Evolutionary conservation across 495 filamentous ascomycete species (phyloP), one percentile per base, ranked within the genome.

Genomic region (Trichoderma erinaceum): DNA sequence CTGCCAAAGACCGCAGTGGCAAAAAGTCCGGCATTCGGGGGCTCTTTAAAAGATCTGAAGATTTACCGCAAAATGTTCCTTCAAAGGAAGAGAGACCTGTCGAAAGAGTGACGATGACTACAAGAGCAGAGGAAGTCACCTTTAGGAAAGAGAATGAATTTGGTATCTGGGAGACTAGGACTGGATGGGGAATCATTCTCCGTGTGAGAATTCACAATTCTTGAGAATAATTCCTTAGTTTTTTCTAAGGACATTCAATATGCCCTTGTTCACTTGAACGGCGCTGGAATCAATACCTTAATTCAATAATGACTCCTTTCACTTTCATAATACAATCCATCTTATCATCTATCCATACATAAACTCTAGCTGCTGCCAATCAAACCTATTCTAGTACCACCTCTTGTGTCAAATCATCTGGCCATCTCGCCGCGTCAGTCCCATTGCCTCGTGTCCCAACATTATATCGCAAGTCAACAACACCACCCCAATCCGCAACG

Each of bases 91-190:
- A 21, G 65, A 65, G 25, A 64, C 70, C 18, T 68, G 72, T 4
- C 66, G 68, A 25, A 12, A n/a, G 6, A 0, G 71, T 79, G 21
- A 75, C 72, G 38, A 80, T 84, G 75, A 70, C 69, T 21, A 80
- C 81, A 2, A 72, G 76, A 23, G 82, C 80, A 13, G 76, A 85
- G 27, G 85, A 86, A 68, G 77, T 85, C 12, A 79, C 79, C 2
- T 84, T 87, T 68, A 71, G 83, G 25, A 74, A 71, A 56, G 80
- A 84, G 75, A 87, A 84, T 68, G 78, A 79, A 4, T 75, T 86
- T 68, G 85, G 85, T 0, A 69, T 87, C 12, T 81, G 78, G 72
- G 83, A 85, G 68, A 84, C 79, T n/a, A 66, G 73, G 68, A 77
- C 70, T 0, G 85, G 84, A 0, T 85, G 77, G 71, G 82, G 77